These are phyloP conservation scores for Solanum boliviense DNA, from an alignment of 257 asterid genomes.

Conservation along the genomic window DNA sequence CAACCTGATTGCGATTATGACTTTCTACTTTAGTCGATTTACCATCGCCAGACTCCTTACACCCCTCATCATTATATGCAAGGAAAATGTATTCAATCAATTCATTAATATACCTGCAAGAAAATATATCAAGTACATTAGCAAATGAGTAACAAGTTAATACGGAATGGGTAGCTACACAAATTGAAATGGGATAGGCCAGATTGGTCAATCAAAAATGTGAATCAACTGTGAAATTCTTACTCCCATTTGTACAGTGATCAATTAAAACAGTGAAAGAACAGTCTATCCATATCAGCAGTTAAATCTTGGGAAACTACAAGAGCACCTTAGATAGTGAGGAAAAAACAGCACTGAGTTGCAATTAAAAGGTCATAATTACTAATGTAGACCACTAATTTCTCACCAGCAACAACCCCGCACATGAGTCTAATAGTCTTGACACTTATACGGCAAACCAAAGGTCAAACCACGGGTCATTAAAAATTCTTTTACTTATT, in stretches of 20 bases:
- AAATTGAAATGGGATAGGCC: not conserved
- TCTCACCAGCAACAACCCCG: not conserved
- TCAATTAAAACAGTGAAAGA: not conserved
- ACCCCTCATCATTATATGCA: slow-evolving; percentile 49
- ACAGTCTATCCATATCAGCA: not conserved
- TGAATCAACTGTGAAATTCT: not conserved
- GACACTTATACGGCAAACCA: not conserved
- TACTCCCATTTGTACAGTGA: not conserved
- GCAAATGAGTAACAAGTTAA: not conserved
- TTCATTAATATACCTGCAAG: slow-evolving; percentile 80
- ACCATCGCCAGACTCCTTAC: slow-evolving; percentile 23
- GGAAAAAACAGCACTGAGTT: not conserved
- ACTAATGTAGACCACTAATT: not conserved
- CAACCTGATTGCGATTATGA: slow-evolving; percentile 23
- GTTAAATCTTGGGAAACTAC: not conserved
- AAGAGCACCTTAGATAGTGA: not conserved
- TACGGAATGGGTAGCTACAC: not conserved
- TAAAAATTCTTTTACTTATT: not conserved
- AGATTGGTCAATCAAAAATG: not conserved
- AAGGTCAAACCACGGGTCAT: not conserved
- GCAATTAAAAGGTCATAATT: not conserved
- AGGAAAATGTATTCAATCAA: slow-evolving; percentile 72
- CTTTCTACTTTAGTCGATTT: slow-evolving; percentile 28
- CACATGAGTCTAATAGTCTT: not conserved
- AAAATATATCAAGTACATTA: not conserved